Conservation (phyloP, 2,329 filamentous ascomycete species). For the Talaromyces sp. region DNA sequence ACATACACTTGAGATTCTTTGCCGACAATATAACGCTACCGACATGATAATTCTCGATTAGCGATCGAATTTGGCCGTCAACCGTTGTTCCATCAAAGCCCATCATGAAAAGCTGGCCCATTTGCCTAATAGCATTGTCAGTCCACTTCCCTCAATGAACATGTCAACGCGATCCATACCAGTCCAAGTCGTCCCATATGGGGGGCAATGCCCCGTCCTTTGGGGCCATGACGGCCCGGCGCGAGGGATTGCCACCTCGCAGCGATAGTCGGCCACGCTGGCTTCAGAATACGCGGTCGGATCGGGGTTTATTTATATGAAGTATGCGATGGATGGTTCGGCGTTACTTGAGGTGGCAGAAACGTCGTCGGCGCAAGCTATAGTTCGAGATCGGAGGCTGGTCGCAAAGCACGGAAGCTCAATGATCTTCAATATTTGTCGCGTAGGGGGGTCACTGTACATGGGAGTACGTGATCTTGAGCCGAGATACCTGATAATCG, state of each 20-base stretch:
- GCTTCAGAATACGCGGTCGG: background rate
- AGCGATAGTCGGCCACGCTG: background rate
- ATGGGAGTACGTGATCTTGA: background rate
- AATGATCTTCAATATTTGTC: conserved; percentile 27
- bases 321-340: background rate
- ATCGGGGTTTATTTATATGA: background rate
- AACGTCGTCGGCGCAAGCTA: background rate
- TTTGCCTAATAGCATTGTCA: conserved; percentile 57
- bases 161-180: conserved; percentile 40
- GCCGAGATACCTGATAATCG: too few relatives aligned
- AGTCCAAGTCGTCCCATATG: conserved; percentile 41
- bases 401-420: conserved; percentile 21
- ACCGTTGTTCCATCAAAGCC: conserved; percentile 63
- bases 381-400: background rate
- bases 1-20: conserved; percentile 65
- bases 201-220: conserved; percentile 41
- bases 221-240: conserved; percentile 37
- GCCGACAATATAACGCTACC: conserved; percentile 72
- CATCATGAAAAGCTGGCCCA: conserved; percentile 63
- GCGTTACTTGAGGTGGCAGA: background rate
- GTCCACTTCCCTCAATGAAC: background rate
- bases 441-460: background rate
- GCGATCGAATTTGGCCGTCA: conserved; percentile 58
- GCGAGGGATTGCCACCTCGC: conserved; percentile 31
- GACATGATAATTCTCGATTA: conserved; percentile 68